A percentile compares a stretch with the other conserved stretches of the same genome.
Conservation (phyloP, 2,329 filamentous ascomycete genomes). For the Fusarium foetens region DNA sequence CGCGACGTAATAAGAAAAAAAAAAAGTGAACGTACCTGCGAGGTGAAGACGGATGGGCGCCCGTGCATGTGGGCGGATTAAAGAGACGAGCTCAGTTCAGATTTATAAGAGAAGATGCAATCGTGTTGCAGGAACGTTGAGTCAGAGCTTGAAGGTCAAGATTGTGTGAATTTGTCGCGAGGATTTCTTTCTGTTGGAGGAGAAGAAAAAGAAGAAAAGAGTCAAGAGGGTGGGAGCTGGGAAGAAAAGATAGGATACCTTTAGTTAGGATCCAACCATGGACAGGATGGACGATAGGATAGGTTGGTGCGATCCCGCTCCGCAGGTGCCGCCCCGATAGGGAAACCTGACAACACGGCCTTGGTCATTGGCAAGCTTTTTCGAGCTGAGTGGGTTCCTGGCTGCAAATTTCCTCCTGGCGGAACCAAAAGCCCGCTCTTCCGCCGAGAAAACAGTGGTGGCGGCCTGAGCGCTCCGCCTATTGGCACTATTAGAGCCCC, state of each 20-base stretch:
- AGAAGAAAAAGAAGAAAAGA: constrained; percentile 25
- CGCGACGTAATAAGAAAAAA: neutral
- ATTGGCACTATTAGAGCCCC: constrained; percentile 19
- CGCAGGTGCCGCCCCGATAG: constrained; percentile 15
- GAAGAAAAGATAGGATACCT: constrained; percentile 25
- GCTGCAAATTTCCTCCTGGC: constrained; percentile 14
- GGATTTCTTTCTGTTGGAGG: constrained; percentile 34
- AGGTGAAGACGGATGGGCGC: constrained; percentile 85
- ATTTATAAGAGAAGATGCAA: constrained; percentile 32
- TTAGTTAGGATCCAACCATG: neutral
- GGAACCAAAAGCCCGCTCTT: constrained; percentile 23
- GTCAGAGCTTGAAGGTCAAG: constrained; percentile 6
- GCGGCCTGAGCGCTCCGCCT: constrained; percentile 27
- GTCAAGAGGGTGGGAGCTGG: constrained; percentile 15
- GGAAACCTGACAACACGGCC: constrained; percentile 37
- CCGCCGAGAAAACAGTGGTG: constrained; percentile 7
- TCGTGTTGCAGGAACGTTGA: constrained; percentile 15
- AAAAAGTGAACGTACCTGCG: constrained; percentile 69
- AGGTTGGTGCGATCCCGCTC: constrained; percentile 25
- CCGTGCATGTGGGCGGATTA: constrained; percentile 84
- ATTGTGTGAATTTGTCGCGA: constrained; percentile 13
- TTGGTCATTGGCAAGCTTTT: constrained; percentile 45
- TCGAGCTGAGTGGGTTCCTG: constrained; percentile 21
- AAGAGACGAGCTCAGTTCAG: constrained; percentile 48
- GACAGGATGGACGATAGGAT: neutral